These are phyloP conservation scores for Leptographium wingfieldii DNA, from an alignment of 2,329 filamentous ascomycete species.

Conservation along the genomic window DNA sequence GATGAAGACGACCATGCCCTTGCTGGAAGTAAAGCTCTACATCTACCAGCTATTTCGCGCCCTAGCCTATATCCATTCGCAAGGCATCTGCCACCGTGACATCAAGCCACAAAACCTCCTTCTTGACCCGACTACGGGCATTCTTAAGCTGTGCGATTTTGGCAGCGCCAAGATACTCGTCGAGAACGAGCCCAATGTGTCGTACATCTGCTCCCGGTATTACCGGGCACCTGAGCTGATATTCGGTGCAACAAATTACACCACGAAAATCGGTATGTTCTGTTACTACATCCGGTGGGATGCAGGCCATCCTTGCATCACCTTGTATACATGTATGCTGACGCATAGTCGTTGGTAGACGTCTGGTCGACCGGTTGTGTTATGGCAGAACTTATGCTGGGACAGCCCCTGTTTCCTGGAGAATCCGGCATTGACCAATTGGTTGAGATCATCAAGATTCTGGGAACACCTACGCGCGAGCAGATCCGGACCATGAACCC, in stretches of 20 bases:
- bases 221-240: constrained; percentile 97
- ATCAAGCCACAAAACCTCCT: constrained; percentile 98
- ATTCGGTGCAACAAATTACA: constrained; percentile 98
- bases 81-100: constrained; percentile 96
- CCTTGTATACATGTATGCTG: neutral
- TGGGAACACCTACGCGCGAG: constrained; percentile 91
- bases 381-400: constrained; percentile 98
- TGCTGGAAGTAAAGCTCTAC: constrained; percentile 97
- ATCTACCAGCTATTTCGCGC: constrained; percentile 99
- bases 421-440: constrained; percentile 98
- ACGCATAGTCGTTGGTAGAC: constrained; percentile 40
- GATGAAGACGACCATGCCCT: constrained; percentile 99
- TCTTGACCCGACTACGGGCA: constrained; percentile 77
- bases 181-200: constrained; percentile 97
- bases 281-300: neutral
- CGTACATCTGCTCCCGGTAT: constrained; percentile 98
- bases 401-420: constrained; percentile 92
- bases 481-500: constrained; percentile 99
- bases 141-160: constrained; percentile 97
- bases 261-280: constrained; percentile 90
- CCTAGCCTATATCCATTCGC: constrained; percentile 96
- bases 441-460: constrained; percentile 98
- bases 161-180: constrained; percentile 97
- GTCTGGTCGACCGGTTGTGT: constrained; percentile 99
- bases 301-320: neutral